Evolutionary conservation across 2,329 filamentous ascomycete genomes (phyloP), one percentile per base, ranked within the genome.

Genomic region (Neonectria magnoliae): DNA sequence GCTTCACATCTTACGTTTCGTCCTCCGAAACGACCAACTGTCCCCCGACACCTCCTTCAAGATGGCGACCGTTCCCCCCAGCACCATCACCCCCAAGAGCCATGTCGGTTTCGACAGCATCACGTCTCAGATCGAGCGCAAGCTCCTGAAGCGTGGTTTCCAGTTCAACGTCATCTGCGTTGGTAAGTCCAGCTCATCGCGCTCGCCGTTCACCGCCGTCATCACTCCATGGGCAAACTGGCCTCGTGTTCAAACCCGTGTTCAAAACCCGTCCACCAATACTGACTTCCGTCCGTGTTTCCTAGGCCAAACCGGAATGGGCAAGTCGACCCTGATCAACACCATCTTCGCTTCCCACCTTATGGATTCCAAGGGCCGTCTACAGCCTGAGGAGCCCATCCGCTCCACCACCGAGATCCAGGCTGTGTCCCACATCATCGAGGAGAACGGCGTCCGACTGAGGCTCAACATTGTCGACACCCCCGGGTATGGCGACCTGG

Each of bases 71-170:
- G 91, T 92, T 88, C 89, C 91, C 76, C 79, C 90, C 78, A 84
- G 88, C 77, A 89, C 89, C 77, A 89, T 91, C 80, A 96, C 93
- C 83, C 96, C 96, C 78, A 91, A 96, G 82, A 97, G 91, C 91
- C 96, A 98, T 88, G 96, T 99, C 82, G 96, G 96, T 89, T 99
- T 99, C 87, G 96, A 99, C 87, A 98, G 94, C 87, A 99, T 99
- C 88, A 99, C 96, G 76, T 94, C 91, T 74, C 96, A 99, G 87
- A 99, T 99, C 77, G 96, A 99, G 91, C 92, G 93, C 86, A 99
- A 99, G 91, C 91, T 98, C 80, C 83, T 99, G 85, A 99, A 99
- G 89, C 94, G 96, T 84, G 96, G 96, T 76, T 99, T 99, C 84
- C 96, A 99, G 84, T 99, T 99, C 90, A 99, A 99, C 82, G 92